Percentiles rank a stretch among this genome's conserved stretches.
Evolutionary conservation across 2,329 filamentous ascomycete genomes (phyloP).

Genomic region (Magnaporthales sp.): DNA sequence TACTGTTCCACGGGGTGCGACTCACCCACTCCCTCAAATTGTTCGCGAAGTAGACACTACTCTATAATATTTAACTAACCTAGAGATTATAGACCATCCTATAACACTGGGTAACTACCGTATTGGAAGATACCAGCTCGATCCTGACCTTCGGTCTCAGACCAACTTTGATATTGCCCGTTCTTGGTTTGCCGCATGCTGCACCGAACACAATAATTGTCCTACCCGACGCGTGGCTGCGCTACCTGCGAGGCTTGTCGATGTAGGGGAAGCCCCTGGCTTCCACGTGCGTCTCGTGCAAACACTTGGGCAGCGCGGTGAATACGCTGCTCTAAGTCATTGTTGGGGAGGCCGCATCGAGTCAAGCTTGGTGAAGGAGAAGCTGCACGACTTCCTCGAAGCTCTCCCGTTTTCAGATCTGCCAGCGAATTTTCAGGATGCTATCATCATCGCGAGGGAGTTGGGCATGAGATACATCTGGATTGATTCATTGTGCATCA

Average conservation of each 20-base stretch:
- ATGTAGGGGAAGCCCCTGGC: not conserved
- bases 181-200: not conserved
- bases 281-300: not conserved
- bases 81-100: not conserved
- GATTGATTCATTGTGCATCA: constrained; percentile 21
- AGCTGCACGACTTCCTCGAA: not conserved
- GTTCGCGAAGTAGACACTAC: no score
- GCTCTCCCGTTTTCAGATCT: not conserved
- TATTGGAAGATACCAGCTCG: not conserved
- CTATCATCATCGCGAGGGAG: constrained; percentile 1
- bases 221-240: not conserved
- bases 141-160: not conserved
- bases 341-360: constrained; percentile 2
- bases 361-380: not conserved
- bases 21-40: not conserved
- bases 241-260: not conserved
- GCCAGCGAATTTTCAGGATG: constrained; percentile 4
- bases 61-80: no score
- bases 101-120: not conserved
- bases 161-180: not conserved
- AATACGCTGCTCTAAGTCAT: constrained; percentile 4
- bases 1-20: not conserved
- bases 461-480: constrained; percentile 17
- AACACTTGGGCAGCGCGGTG: not conserved
- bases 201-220: not conserved